phyloP scores from a whole-genome alignment of 192 early-diverging fungal species.

The Funneliformis geosporum region DNA sequence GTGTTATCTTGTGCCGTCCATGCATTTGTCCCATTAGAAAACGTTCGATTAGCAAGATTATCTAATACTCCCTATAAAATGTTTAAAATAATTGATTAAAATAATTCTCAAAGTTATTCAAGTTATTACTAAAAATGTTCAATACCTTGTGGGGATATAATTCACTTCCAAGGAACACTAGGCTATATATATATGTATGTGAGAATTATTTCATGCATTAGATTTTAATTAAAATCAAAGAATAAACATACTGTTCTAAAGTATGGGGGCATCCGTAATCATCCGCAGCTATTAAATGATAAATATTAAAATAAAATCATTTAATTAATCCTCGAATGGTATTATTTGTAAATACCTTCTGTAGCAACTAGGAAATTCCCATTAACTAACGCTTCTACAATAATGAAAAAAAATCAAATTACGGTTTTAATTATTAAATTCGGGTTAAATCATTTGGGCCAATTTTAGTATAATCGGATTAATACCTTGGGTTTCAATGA shows the following conservation, averaged over 20 bases:
- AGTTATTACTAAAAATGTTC: not conserved
- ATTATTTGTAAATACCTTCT: slow-evolving; percentile 48
- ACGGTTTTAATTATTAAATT: no score
- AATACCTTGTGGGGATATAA: slow-evolving; percentile 59
- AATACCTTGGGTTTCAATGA: slow-evolving; percentile 56
- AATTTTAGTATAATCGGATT: no score
- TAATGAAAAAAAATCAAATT: not conserved
- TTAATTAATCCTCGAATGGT: no score
- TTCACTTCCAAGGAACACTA: slow-evolving; percentile 64
- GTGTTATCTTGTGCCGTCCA: slow-evolving; percentile 65
- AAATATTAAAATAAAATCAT: no score
- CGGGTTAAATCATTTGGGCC: no score
- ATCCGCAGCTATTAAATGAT: slow-evolving; percentile 48
- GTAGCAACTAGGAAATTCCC: slow-evolving; percentile 61
- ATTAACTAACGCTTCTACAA: slow-evolving; percentile 55
- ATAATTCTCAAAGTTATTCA: not conserved
- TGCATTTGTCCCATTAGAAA: slow-evolving; percentile 64
- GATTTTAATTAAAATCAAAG: not conserved
- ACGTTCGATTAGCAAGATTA: slow-evolving; percentile 58
- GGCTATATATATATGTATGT: slow-evolving; percentile 41
- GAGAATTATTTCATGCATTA: not conserved
- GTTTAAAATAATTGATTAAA: slow-evolving; percentile 10
- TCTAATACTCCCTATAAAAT: slow-evolving; percentile 62
- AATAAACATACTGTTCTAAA: slow-evolving; percentile 54
- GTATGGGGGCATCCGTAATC: slow-evolving; percentile 64